These are phyloP conservation scores for Solanum hybrid DNA, from an alignment of 305 asterid species.

Conservation along the genomic window DNA sequence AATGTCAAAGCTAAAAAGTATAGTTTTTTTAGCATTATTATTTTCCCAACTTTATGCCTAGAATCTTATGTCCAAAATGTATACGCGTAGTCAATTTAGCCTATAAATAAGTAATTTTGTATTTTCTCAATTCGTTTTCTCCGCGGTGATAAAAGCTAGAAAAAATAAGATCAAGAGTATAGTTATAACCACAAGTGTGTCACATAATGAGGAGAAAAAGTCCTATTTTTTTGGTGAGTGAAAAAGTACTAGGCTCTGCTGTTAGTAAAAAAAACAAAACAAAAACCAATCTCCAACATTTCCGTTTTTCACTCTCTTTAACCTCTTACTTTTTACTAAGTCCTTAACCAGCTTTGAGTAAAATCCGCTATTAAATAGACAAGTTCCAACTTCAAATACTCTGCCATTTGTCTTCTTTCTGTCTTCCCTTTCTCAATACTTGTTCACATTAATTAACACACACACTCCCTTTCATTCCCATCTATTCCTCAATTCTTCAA, in stretches of 20 bases:
- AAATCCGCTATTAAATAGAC: conserved; percentile 19
- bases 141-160: background rate
- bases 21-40: background rate
- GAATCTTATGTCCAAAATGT: conserved; percentile 3
- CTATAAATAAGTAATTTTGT: background rate
- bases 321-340: conserved; percentile 37
- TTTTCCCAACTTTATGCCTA: background rate
- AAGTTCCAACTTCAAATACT: background rate
- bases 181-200: conserved; percentile 20
- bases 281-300: conserved; percentile 17
- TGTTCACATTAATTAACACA: background rate
- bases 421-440: background rate
- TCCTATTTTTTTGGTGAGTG: conserved; percentile 8
- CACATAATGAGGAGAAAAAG: conserved; percentile 5
- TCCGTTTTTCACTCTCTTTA: conserved; percentile 21
- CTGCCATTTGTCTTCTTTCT: conserved; percentile 7
- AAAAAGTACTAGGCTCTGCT: conserved; percentile 14
- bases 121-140: background rate
- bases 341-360: conserved; percentile 25
- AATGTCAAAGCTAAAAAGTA: background rate
- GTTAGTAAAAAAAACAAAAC: conserved; percentile 1
- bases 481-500: background rate
- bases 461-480: background rate
- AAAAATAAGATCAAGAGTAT: background rate
- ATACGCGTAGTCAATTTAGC: background rate